Conservation (phyloP, 352 stramenopile species). For the Phytophthora pistaciae region DNA sequence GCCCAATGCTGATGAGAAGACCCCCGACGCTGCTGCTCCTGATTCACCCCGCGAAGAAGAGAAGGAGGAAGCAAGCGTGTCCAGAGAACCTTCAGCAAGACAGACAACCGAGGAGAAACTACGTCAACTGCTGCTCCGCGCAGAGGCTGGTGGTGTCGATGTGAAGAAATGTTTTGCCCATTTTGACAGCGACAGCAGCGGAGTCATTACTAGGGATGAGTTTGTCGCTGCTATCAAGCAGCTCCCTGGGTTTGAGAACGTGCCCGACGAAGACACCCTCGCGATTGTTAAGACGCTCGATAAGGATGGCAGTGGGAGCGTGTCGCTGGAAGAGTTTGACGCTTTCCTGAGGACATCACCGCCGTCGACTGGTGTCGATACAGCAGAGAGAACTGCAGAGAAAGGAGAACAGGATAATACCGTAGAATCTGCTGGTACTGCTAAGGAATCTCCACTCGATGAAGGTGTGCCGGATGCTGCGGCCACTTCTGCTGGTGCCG, state of each 20-base stretch:
- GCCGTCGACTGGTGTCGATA: not conserved
- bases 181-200: conserved; percentile 57
- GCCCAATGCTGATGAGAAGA: not conserved
- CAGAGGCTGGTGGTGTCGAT: conserved; percentile 41
- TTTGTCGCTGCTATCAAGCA: conserved; percentile 57
- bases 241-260: conserved; percentile 51
- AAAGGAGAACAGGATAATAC: not conserved
- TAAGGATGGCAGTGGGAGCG: conserved; percentile 55
- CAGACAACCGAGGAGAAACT: conserved; percentile 33
- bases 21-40: not conserved
- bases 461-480: no score
- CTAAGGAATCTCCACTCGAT: not conserved
- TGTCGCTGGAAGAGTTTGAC: conserved; percentile 71
- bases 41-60: not conserved
- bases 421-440: not conserved
- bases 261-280: conserved; percentile 43
- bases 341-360: conserved; percentile 30
- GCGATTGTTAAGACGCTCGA: conserved; percentile 59
- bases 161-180: conserved; percentile 59
- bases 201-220: conserved; percentile 56
- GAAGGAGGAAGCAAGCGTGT: not conserved
- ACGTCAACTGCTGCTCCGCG: conserved; percentile 35
- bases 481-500: no score
- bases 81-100: not conserved
- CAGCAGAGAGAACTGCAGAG: not conserved